Conservation (phyloP, 345 rosid genomes). For the Brassica incana region DNA sequence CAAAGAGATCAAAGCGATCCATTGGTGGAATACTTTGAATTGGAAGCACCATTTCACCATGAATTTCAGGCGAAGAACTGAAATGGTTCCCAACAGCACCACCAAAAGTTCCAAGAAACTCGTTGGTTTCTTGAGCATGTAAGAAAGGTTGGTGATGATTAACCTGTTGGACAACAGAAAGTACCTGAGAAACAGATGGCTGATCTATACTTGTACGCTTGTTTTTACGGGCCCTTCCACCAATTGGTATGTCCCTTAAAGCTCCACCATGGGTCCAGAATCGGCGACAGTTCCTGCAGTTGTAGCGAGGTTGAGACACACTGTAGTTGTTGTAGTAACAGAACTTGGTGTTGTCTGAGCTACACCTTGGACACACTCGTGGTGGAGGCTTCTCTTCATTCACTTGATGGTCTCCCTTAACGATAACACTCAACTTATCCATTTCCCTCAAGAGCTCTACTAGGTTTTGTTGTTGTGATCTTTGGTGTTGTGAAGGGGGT, state of each 20-base stretch:
- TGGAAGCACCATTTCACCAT: conserved; percentile 6
- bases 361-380: conserved; percentile 30
- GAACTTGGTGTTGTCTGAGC: conserved; percentile 34
- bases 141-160: not conserved
- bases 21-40: conserved; percentile 3
- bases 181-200: conserved; percentile 3
- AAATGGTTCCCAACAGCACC: conserved; percentile 9
- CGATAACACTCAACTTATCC: not conserved
- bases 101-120: not conserved
- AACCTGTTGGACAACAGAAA: conserved; percentile 5
- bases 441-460: conserved; percentile 3
- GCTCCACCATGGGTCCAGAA: conserved; percentile 37
- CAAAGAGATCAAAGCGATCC: not conserved
- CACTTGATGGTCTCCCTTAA: not conserved
- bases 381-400: conserved; percentile 31
- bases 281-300: conserved; percentile 35
- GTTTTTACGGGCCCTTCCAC: conserved; percentile 27
- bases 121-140: conserved; percentile 20
- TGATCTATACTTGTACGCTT: conserved; percentile 2
- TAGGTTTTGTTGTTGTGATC: conserved; percentile 15
- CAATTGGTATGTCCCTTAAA: conserved; percentile 32
- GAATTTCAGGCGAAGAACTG: not conserved
- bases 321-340: conserved; percentile 38
- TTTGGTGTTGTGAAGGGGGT: not conserved
- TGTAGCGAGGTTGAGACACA: conserved; percentile 25